A percentile compares a stretch with the other conserved stretches of the same genome.
Conservation (phyloP, 1,284 basidiomycete species). For the Apiotrichum laibachii region DNA sequence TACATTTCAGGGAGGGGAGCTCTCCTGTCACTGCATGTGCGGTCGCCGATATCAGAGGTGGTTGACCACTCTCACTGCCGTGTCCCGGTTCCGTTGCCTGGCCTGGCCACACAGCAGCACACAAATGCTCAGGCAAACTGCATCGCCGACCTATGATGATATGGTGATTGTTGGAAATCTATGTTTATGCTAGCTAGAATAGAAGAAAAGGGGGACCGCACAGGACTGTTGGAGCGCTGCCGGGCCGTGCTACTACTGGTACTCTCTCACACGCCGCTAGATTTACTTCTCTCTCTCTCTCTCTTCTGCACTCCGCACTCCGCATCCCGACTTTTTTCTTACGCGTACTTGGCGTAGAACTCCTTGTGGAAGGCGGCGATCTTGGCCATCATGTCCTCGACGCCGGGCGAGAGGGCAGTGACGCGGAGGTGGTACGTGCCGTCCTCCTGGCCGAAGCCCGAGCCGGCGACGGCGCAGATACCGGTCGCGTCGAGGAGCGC, state of each 20-base stretch:
- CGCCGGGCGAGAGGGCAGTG: conserved; percentile 72
- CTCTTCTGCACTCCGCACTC: neutral
- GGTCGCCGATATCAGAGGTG: no score
- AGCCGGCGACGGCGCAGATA: conserved; percentile 83
- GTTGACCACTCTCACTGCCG: no score
- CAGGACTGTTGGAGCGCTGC: neutral
- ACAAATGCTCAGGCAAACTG: neutral
- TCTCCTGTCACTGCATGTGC: no score
- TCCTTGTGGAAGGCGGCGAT: conserved; percentile 72
- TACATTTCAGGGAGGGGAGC: no score
- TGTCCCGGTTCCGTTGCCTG: no score
- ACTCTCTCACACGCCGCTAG: neutral
- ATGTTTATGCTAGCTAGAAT: neutral
- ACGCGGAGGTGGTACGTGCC: conserved; percentile 79
- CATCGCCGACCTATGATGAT: neutral
- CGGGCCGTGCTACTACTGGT: neutral
- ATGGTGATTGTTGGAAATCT: conserved; percentile 2
- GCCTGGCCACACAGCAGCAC: no score
- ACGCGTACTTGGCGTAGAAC: conserved; percentile 65
- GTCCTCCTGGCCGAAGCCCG: conserved; percentile 81
- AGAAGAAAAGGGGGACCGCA: neutral
- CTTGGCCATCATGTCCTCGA: conserved; percentile 77
- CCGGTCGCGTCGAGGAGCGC: conserved; percentile 74
- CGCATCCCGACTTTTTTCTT: neutral
- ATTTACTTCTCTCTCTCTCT: neutral